Base-by-base conservation (phyloP, 768 basidiomycete species). In the Podaxis carcinomalis region DNA sequence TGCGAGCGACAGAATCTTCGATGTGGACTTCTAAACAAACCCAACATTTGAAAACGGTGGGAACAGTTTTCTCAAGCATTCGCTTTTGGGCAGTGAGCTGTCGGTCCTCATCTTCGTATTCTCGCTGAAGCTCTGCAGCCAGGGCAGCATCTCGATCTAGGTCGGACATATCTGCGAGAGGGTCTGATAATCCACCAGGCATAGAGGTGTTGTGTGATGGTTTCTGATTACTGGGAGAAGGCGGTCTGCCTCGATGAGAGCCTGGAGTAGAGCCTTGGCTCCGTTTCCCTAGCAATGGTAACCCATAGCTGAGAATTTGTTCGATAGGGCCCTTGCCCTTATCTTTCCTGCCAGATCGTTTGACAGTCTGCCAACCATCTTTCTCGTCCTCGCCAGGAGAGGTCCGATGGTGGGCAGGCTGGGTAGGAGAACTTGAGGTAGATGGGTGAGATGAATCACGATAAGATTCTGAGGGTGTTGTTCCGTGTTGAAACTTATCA, bases 21-120 rank as follows among this genome's bases (percentile, higher is more conserved):
- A 79, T 70, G 40, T 72, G 64, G 0, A 73, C 68, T 3, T 85
- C 83, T 54, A 83, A 64, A 66, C 83, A 84, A 51, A 84, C 74
- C 1, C 67, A 67, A 60, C 83, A 84, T 35, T 72, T 62, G 56
- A 84, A 85, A 19, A 28, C 16, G 16, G 5, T 9, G 14, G 52
- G 55, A 16, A 3, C 32, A 40, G 44, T 54, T 16, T 10, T 28
- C n/a, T 54, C 28, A 35, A 61, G 59, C 59, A 55, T 49, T 14
- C 40, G 21, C n/a, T 19, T 39, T 36, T 61, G 52, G 5, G 28
- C 21, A 5, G 23, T 16, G 32, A 61, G 46, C 21, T 54, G 52
- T 11, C 44, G 28, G 5, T 61, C 44, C 47, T 61, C 59, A 16
- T 37, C 53, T 39, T 54, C 52, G 21, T n/a, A 61, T 44, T 53